These are phyloP conservation scores for Eucalyptus viminalis DNA, from an alignment of 345 rosid species.

Conservation along the genomic window DNA sequence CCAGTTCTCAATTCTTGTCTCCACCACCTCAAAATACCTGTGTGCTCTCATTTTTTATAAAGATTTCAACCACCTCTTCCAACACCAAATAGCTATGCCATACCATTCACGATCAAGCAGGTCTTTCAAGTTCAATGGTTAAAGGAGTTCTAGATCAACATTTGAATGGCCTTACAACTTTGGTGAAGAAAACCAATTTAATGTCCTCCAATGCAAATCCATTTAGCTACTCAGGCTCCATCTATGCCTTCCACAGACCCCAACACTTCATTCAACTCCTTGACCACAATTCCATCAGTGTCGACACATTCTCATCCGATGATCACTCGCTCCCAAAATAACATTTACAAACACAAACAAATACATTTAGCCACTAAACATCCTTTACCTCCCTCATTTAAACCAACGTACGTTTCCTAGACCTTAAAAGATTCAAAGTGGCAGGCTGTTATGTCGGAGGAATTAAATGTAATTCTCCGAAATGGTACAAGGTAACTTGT, in stretches of 20 bases:
- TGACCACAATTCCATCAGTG: not conserved
- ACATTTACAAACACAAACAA: not conserved
- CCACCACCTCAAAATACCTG: not conserved
- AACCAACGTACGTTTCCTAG: rapidly evolving
- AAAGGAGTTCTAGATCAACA: not conserved
- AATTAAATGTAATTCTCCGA: not conserved
- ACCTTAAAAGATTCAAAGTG: not conserved
- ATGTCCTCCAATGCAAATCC: not conserved
- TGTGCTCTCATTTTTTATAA: not conserved
- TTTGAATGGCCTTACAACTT: not conserved
- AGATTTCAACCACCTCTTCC: not conserved
- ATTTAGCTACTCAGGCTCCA: not conserved
- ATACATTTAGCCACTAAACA: not conserved
- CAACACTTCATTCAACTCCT: not conserved
- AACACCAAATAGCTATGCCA: not conserved
- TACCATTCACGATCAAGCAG: not conserved
- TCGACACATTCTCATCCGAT: not conserved
- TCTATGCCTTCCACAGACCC: not conserved
- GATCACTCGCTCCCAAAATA: not conserved
- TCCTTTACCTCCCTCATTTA: not conserved
- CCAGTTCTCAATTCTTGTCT: not conserved
- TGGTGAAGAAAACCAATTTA: not conserved
- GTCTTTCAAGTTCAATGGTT: not conserved
- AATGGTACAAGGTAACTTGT: not conserved
- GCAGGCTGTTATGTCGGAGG: not conserved